phyloP scores from a whole-genome alignment of 2,329 filamentous ascomycete genomes.

The Aspergillus intermedius region DNA sequence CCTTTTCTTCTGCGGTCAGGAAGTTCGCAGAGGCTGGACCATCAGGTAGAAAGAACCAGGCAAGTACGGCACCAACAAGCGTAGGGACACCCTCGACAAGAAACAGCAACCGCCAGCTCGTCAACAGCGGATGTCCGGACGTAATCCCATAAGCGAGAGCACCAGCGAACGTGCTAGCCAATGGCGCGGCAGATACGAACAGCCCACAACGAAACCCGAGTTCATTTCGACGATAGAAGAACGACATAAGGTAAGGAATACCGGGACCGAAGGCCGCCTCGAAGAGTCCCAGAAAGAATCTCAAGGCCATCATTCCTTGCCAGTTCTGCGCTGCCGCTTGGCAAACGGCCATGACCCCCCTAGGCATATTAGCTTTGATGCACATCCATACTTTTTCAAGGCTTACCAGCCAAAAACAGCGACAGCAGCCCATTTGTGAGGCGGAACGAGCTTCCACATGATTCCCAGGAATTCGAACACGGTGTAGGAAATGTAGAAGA shows the following conservation, averaged over 20 bases:
- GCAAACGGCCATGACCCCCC: slow-evolving; percentile 44
- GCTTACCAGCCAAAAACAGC: slow-evolving; percentile 36
- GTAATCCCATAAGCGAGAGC: slow-evolving; percentile 61
- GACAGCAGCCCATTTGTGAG: slow-evolving; percentile 39
- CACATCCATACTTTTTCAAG: too few species aligned
- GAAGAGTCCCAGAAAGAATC: slow-evolving; percentile 42
- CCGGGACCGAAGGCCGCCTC: slow-evolving; percentile 44
- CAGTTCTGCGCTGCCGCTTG: slow-evolving; percentile 42
- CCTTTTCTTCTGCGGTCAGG: slow-evolving; percentile 52
- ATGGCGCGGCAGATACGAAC: slow-evolving; percentile 52
- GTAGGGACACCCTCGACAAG: slow-evolving; percentile 60
- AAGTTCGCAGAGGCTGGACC: slow-evolving; percentile 48
- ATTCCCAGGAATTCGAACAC: slow-evolving; percentile 36
- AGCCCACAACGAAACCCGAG: slow-evolving; percentile 52
- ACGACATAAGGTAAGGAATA: slow-evolving; percentile 47
- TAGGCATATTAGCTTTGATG: slow-evolving; percentile 13
- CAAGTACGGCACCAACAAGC: slow-evolving; percentile 47
- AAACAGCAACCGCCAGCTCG: slow-evolving; percentile 60
- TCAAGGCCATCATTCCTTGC: slow-evolving; percentile 44
- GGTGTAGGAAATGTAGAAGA: slow-evolving; percentile 49
- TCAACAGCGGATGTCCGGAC: slow-evolving; percentile 50
- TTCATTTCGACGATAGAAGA: slow-evolving; percentile 55
- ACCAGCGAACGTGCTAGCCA: slow-evolving; percentile 75
- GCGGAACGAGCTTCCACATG: slow-evolving; percentile 41
- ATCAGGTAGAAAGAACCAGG: slow-evolving; percentile 52